Evolutionary conservation across 306 rosid species (phyloP).

Genomic region (Cucurbita ficifolia): DNA sequence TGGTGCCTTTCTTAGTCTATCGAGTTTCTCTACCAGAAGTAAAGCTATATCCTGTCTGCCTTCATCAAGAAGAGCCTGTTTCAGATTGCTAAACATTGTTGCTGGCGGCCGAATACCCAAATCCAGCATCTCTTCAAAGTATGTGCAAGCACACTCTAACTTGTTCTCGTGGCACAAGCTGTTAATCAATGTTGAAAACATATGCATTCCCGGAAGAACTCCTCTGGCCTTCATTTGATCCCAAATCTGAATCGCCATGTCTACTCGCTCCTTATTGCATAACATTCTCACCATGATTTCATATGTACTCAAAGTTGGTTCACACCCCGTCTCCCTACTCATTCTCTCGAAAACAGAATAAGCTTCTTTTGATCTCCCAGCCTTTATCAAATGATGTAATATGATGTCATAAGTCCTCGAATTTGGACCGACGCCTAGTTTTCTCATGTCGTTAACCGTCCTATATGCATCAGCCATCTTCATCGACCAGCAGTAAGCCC

Average conservation of each 20-base stretch:
- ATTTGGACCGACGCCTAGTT: constrained; percentile 48
- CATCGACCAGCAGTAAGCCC: constrained; percentile 71
- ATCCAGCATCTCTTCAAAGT: constrained; percentile 68
- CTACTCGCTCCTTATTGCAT: constrained; percentile 44
- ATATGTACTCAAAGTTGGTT: constrained; percentile 56
- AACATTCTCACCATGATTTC: constrained; percentile 71
- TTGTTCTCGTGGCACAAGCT: constrained; percentile 43
- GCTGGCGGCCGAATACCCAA: constrained; percentile 69
- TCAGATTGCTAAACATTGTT: constrained; percentile 41
- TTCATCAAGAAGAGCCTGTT: constrained; percentile 34
- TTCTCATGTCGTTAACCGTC: constrained; percentile 48
- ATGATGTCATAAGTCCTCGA: constrained; percentile 63
- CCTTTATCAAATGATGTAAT: constrained; percentile 55
- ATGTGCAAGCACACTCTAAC: constrained; percentile 60
- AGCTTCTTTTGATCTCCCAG: constrained; percentile 43
- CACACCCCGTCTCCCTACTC: constrained; percentile 40
- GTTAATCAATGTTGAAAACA: constrained; percentile 56
- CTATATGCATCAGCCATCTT: constrained; percentile 34
- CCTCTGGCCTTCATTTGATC: constrained; percentile 54
- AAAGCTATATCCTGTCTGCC: constrained; percentile 33
- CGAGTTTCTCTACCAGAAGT: constrained; percentile 29
- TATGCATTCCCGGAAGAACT: constrained; percentile 60
- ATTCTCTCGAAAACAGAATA: constrained; percentile 41
- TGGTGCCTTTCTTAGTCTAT: constrained; percentile 47
- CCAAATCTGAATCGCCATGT: constrained; percentile 55